Percentiles rank a stretch among this genome's conserved stretches.
phyloP scores from a whole-genome alignment of 2,329 filamentous ascomycete genomes.

The Escovopsis sp. region DNA sequence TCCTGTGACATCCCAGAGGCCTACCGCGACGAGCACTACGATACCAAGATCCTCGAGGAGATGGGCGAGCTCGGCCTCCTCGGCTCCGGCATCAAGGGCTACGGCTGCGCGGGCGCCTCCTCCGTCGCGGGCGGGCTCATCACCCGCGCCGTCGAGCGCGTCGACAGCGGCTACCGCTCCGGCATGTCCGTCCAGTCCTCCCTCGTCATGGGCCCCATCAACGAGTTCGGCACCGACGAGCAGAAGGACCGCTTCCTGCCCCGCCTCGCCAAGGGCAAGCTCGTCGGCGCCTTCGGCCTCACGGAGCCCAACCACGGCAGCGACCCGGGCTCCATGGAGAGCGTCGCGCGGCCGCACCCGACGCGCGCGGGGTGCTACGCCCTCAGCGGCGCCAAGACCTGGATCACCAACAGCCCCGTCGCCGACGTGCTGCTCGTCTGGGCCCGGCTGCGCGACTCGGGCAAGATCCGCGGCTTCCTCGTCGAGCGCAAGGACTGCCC shows the following conservation, averaged over 20 bases:
- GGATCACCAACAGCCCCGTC: conserved; percentile 92
- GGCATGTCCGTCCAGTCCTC: conserved; percentile 91
- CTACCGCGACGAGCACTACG: conserved; percentile 73
- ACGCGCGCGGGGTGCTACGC: conserved; percentile 69
- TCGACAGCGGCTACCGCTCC: conserved; percentile 82
- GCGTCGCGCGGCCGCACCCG: conserved; percentile 67
- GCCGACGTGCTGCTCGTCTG: conserved; percentile 74
- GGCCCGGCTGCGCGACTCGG: conserved; percentile 83
- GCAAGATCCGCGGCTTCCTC: conserved; percentile 87
- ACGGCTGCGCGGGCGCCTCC: conserved; percentile 76
- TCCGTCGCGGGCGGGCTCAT: conserved; percentile 82
- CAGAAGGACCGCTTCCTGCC: conserved; percentile 76
- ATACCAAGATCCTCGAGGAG: conserved; percentile 70
- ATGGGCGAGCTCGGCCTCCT: conserved; percentile 88
- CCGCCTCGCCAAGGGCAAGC: conserved; percentile 63
- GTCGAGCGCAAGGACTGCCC: conserved; percentile 77
- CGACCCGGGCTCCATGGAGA: conserved; percentile 86
- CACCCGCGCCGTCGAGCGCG: conserved; percentile 76
- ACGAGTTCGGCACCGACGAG: conserved; percentile 75
- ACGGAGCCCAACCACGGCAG: conserved; percentile 90
- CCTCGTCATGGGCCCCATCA: conserved; percentile 82
- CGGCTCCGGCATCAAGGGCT: conserved; percentile 73
- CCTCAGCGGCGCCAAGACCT: conserved; percentile 74
- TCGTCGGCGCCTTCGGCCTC: conserved; percentile 74
- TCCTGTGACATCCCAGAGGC: conserved; percentile 44